These are phyloP conservation scores for Phylloporus sp. DNA, from an alignment of 768 basidiomycete species.

Conservation along the genomic window DNA sequence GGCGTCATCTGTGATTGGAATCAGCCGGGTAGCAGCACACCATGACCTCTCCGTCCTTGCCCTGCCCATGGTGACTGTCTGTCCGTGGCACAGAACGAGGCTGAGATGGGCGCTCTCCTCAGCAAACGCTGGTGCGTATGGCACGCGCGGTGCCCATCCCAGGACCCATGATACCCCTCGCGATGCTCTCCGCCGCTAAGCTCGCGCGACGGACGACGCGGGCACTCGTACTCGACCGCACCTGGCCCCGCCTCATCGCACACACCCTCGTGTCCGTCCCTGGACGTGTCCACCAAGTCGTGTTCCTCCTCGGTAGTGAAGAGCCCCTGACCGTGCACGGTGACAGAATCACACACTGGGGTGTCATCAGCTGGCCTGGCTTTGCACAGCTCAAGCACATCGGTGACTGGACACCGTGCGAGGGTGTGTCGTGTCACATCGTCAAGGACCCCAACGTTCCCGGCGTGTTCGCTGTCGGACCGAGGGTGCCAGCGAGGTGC, in stretches of 20 bases:
- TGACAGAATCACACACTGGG: conserved; percentile 24
- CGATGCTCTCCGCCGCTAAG: conserved; percentile 16
- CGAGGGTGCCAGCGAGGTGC: conserved; percentile 10
- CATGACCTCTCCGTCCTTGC: conserved; percentile 15
- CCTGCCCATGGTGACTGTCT: conserved; percentile 22
- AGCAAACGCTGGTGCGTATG: conserved; percentile 24
- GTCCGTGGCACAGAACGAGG: not conserved
- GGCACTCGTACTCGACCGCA: conserved; percentile 22
- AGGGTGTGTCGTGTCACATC: conserved; percentile 16
- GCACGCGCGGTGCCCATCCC: conserved; percentile 20
- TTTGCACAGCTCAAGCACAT: conserved; percentile 14
- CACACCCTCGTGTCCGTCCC: conserved; percentile 6
- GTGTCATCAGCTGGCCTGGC: conserved; percentile 16
- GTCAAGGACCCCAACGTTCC: conserved; percentile 17
- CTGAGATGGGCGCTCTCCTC: conserved; percentile 10
- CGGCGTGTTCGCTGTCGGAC: conserved; percentile 20
- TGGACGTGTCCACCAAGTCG: conserved; percentile 23
- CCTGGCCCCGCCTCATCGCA: conserved; percentile 20
- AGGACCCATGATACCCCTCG: conserved; percentile 8
- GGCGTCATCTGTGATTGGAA: no score
- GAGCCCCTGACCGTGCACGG: conserved; percentile 27
- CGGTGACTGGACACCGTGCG: conserved; percentile 17
- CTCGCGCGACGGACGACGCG: conserved; percentile 29
- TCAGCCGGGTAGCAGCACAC: no score
- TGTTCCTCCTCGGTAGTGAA: conserved; percentile 23